A percentile compares a stretch with the other conserved stretches of the same genome.
Evolutionary conservation across 2,329 filamentous ascomycete genomes (phyloP).

Genomic region (Aspergillus unguis): DNA sequence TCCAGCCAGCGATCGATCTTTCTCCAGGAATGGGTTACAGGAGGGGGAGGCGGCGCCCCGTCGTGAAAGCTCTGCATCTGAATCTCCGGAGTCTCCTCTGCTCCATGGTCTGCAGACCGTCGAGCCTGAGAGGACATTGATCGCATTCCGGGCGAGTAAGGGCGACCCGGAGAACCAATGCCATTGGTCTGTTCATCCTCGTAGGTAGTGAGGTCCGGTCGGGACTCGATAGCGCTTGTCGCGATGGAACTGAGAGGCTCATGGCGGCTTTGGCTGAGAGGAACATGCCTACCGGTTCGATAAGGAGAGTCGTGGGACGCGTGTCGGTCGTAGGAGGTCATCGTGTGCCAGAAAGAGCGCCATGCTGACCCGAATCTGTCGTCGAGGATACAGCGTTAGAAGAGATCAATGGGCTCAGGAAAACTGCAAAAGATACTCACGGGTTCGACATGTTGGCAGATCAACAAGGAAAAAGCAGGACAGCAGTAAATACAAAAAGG

Average conservation of each 20-base stretch:
- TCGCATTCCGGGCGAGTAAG: constrained; percentile 87
- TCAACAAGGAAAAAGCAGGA: constrained; percentile 2
- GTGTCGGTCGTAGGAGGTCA: constrained; percentile 76
- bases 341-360: constrained; percentile 93
- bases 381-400: constrained; percentile 3
- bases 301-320: constrained; percentile 91
- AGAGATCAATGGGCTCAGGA: neutral
- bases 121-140: constrained; percentile 67
- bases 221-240: constrained; percentile 80
- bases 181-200: constrained; percentile 63
- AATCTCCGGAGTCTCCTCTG: constrained; percentile 77
- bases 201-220: constrained; percentile 78
- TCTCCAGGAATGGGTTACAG: constrained; percentile 84
- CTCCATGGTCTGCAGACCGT: constrained; percentile 57
- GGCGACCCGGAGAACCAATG: constrained; percentile 59
- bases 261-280: constrained; percentile 76
- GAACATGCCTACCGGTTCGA: constrained; percentile 83
- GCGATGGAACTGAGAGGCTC: constrained; percentile 81
- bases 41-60: constrained; percentile 83
- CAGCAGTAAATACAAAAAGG: constrained; percentile 7
- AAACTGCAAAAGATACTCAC: constrained; percentile 17
- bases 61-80: constrained; percentile 96
- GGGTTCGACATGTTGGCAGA: constrained; percentile 20
- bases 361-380: constrained; percentile 67
- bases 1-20: constrained; percentile 94